Evolutionary conservation across 2,329 filamentous ascomycete genomes (phyloP), one percentile per base, ranked within the genome.

Genomic region (Fusarium veterinarium): DNA sequence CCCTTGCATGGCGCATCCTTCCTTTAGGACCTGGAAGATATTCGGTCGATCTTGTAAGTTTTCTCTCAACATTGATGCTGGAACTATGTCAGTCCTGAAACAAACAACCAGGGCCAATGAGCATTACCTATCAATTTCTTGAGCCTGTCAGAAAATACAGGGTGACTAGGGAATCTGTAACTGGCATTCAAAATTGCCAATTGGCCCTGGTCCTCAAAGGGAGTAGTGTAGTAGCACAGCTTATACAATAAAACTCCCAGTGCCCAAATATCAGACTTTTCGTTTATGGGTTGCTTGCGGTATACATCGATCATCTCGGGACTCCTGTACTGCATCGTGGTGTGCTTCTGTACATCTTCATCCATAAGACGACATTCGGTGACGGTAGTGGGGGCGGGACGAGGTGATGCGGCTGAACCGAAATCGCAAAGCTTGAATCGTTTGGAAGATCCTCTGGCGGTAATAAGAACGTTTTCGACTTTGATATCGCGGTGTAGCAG

Each of bases 241-340:
- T 99, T 99, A 86, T 99, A 99, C 60, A 99, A 84, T 65, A 99
- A 85, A 45, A 99, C 96, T 9, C 96, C 96, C 69, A 99, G 84
- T 2, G 96, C 96, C 96, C 95, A 99, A 35, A 99, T 98, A 81
- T 99, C 96, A 53, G 95, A 97, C 85, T 99, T 99, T 84, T 99
- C 96, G 79, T 99, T 94, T 79, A 99, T 97, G 2, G 96, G 95
- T 77, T 95, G 94, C 82, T 97, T 97, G 71, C 95, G 89, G 83
- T 98, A 99, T 30, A 99, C 96, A 79, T 99, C 96, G 68, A 99
- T 92, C 96, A 99, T 99, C 83, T 99, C 96, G 10, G 96, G 96
- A 80, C 95, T 98, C 74, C 96, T 90, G 81, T 99, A 99, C 81
- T 99, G 96, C 83, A 99, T 88, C 1, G 96, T 99, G 1, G 96